Evolutionary conservation across 352 stramenopile species (phyloP).

Genomic region (Pythium apleroticum): DNA sequence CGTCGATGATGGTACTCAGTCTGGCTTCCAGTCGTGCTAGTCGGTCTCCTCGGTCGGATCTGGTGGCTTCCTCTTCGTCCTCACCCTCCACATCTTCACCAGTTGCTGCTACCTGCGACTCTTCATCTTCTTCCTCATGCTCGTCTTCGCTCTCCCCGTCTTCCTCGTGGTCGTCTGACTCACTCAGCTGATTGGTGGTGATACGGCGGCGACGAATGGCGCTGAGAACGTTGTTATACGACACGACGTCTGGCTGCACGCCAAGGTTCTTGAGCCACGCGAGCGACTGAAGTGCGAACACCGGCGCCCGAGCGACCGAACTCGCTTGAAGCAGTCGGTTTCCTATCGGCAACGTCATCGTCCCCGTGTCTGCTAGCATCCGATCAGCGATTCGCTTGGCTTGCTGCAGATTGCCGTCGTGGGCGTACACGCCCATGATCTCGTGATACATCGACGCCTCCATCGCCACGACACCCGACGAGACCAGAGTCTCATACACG

Average conservation of each 20-base stretch:
- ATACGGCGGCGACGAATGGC: slow-evolving; percentile 31
- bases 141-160: slow-evolving; percentile 23
- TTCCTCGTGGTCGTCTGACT: slow-evolving; percentile 20
- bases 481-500: slow-evolving; percentile 18
- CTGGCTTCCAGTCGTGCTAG: slow-evolving; percentile 14
- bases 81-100: slow-evolving; percentile 13
- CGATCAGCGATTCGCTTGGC: slow-evolving; percentile 38
- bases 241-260: slow-evolving; percentile 38
- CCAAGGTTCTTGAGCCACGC: slow-evolving; percentile 35
- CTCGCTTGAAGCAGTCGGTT: slow-evolving; percentile 65
- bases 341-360: slow-evolving; percentile 41
- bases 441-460: slow-evolving; percentile 31
- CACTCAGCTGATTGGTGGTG: neutral
- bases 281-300: slow-evolving; percentile 45
- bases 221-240: slow-evolving; percentile 61
- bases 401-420: slow-evolving; percentile 44
- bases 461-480: slow-evolving; percentile 3
- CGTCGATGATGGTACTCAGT: slow-evolving; percentile 16
- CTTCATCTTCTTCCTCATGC: slow-evolving; percentile 24
- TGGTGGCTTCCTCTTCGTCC: neutral
- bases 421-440: slow-evolving; percentile 54
- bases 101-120: slow-evolving; percentile 17
- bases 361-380: slow-evolving; percentile 49
- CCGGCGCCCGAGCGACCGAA: slow-evolving; percentile 34
- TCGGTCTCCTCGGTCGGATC: neutral